Base-by-base conservation (phyloP, 108 stramenopile genomes). In the Stephanodiscus minutulus region DNA sequence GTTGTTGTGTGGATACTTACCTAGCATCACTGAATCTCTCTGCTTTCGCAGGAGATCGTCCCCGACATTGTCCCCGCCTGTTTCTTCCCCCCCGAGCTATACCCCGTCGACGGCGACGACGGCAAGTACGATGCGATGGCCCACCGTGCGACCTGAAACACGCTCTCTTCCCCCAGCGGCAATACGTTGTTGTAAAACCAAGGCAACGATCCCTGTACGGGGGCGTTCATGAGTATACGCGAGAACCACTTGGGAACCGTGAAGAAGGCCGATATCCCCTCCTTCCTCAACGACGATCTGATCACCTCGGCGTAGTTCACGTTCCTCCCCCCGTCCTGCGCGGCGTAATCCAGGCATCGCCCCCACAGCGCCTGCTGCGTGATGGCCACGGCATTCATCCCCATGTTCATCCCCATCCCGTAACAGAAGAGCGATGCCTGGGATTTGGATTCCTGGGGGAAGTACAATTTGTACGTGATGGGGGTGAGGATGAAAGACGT, bases 171-270 rank as follows among this genome's bases (percentile, higher is more conserved):
- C 10, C 90, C 90, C 61, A 91, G 68, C 0, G 90, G 90, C 65
- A 91, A 67, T 31, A 91, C 68, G 48, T 91, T 83, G 64, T 91
- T 91, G 79, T 91, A 91, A 66, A 89, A 91, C 88, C 88, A 91
- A 37, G 90, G 88, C 44, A 91, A 53, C 13, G 57, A 61, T 21
- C 90, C 90, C 62, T 91, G 88, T 0, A 77, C 80, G 6, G 90
- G 90, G 43, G 88, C 88, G 75, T 91, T 91, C 90, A 91, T 91
- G 70, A 91, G 52, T 39, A 91, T 87, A 18, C 90, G 74, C 20
- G 87, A 86, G 18, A 55, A 73, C 90, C 90, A 91, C 74, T 86
- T 88, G 52, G 88, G 82, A 33, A 74, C 54, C 1, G 90, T 89
- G 63, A 91, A 83, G 63, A 91, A 91, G n/a, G 90, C 90, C 2